Base-by-base conservation (phyloP, 495 filamentous ascomycete genomes). In the Penicillium egyptiacum region DNA sequence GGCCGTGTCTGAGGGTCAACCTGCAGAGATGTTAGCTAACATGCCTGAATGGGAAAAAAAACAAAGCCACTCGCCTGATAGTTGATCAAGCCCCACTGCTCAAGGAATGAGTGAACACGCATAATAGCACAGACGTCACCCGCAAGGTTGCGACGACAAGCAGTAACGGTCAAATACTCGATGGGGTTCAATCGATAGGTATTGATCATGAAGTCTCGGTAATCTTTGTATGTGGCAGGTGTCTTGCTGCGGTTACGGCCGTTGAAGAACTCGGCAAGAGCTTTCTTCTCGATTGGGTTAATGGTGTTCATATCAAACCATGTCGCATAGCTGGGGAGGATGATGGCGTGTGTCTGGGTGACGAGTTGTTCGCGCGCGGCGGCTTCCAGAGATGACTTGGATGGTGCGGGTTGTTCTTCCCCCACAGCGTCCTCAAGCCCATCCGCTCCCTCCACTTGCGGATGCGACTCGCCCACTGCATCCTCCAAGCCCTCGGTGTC, bases 141-240 rank as follows among this genome's bases (percentile, higher is more conserved):
- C 8, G 95, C 92, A 60, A 98, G 80, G 70, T 98, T 98, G 53
- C 94, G 85, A 58, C 94, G 80, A 69, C 94, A 98, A n/a, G 94
- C 94, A 10, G 94, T 98, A 52, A 98, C 91, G 16, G 95, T 98
- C 40, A 98, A 80, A 67, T 98, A 98, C 72, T 98, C 94, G 25
- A 90, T 81, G 3, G 94, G 94, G 69, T 97, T 98, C 47, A 98
- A 75, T 20, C 94, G 85, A 73, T 98, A 98, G 17, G 94, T 96
- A 70, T 98, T 98, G 72, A 98, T 93, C 94, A 98, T 98, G 73
- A 98, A 98, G 66, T 98, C 93, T 57, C 94, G 86, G 72, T 98
- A 98, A 68, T 98, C 94, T 73, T 97, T 97, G 73, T 98, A 98
- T 16, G 96, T 89, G n/a, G 91, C 86, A 5, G 89, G 86, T 0